A percentile compares a stretch with the other conserved stretches of the same genome.
These are phyloP conservation scores for Vanderwaltozyma verrucispora DNA, from an alignment of 805 yeast genomes.

Conservation along the genomic window DNA sequence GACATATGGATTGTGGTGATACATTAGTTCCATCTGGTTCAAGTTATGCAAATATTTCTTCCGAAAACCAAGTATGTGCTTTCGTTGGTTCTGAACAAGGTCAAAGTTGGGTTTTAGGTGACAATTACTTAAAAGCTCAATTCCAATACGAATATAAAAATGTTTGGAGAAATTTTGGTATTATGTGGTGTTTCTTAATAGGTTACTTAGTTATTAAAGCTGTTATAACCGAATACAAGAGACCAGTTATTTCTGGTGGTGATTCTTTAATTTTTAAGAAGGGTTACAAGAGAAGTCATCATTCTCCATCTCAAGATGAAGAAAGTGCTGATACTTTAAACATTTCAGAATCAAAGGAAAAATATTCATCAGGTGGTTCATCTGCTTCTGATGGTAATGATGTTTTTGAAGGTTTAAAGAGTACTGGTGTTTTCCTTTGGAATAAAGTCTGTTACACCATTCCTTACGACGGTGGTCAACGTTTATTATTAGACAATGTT, in stretches of 20 bases:
- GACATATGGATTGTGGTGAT: constrained; percentile 24
- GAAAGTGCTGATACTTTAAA: constrained; percentile 11
- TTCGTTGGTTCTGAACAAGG: constrained; percentile 56
- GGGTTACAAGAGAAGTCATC: constrained; percentile 27
- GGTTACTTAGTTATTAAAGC: constrained; percentile 16
- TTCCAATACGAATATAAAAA: constrained; percentile 47
- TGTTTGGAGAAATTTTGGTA: constrained; percentile 77
- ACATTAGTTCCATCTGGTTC: constrained; percentile 47
- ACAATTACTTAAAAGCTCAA: constrained; percentile 38
- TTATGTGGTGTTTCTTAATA: constrained; percentile 38
- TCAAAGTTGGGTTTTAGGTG: constrained; percentile 43
- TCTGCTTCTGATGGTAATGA: constrained; percentile 27
- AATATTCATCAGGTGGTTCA: constrained; percentile 9
- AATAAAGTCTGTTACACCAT: constrained; percentile 57
- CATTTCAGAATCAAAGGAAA: constrained; percentile 9
- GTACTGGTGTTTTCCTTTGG: constrained; percentile 54
- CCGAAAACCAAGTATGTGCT: constrained; percentile 40
- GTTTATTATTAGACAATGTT: constrained; percentile 48
- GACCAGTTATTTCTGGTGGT: constrained; percentile 23
- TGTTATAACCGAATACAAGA: constrained; percentile 18
- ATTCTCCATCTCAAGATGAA: constrained; percentile 7
- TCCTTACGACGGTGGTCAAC: constrained; percentile 43
- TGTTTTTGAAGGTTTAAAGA: constrained; percentile 20
- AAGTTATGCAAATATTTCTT: constrained; percentile 33
- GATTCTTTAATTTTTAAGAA: constrained; percentile 40